A percentile compares a stretch with the other conserved stretches of the same genome.
Conservation (phyloP, 257 asterid genomes). For the Nicotiana paniculata region DNA sequence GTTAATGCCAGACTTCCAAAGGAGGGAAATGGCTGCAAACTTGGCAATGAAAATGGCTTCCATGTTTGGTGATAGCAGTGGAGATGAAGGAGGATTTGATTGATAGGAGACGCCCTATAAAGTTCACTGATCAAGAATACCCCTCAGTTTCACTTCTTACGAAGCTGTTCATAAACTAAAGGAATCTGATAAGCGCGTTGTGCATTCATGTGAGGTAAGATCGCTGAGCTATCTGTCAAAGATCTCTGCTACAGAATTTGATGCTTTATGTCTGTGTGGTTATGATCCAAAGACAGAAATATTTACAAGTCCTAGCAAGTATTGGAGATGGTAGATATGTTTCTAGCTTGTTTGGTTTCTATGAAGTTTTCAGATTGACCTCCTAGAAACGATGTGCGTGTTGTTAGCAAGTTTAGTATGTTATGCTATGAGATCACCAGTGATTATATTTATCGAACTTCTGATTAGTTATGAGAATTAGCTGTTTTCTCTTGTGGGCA, state of each 20-base stretch:
- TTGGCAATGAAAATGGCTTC: constrained; percentile 92
- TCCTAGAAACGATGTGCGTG: not conserved
- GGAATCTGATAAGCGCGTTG: not conserved
- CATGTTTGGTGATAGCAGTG: constrained; percentile 85
- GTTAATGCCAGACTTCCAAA: constrained; percentile 89
- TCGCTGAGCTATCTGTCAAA: not conserved
- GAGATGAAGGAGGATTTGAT: constrained; percentile 52
- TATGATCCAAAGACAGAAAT: not conserved
- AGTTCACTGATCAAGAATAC: not conserved
- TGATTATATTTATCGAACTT: not conserved
- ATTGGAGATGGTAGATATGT: not conserved
- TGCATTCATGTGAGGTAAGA: not conserved
- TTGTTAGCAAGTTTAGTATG: not conserved
- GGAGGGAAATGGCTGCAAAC: constrained; percentile 95
- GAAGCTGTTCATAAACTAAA: not conserved
- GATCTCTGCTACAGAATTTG: not conserved
- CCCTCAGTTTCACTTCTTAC: not conserved
- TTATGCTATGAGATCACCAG: not conserved
- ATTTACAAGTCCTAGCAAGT: not conserved
- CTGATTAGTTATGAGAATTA: not conserved
- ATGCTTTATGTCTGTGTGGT: not conserved
- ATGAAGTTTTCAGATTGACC: not conserved
- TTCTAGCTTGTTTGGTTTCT: not conserved
- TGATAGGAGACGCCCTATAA: constrained; percentile 6
- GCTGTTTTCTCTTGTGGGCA: not conserved